These are phyloP conservation scores for Penicillium griseofulvum DNA, from an alignment of 2,329 filamentous ascomycete genomes.

Conservation along the genomic window DNA sequence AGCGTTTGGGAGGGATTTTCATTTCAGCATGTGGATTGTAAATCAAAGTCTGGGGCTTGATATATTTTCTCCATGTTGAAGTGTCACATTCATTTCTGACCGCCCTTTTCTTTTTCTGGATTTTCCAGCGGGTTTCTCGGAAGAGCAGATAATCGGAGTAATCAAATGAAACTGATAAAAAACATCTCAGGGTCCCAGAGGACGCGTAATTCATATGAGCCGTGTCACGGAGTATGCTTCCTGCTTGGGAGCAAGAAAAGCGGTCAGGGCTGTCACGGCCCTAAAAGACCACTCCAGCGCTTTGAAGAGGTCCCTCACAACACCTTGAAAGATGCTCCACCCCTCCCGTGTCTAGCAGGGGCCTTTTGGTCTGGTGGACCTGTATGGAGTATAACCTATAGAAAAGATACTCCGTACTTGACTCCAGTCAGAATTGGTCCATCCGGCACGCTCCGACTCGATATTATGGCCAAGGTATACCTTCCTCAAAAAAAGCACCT, in stretches of 20 bases:
- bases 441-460: constrained; percentile 21
- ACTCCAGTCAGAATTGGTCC: constrained; percentile 9
- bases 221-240: constrained; percentile 13
- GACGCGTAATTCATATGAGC: constrained; percentile 21
- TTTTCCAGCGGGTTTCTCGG: constrained; percentile 21
- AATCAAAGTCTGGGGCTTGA: neutral
- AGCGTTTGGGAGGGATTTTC: neutral
- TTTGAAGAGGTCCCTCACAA: neutral
- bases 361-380: neutral
- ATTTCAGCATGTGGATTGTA: neutral
- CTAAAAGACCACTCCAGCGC: neutral
- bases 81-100: constrained; percentile 7
- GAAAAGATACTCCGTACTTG: constrained; percentile 9
- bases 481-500: neutral
- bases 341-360: constrained; percentile 19
- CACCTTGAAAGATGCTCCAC: constrained; percentile 3
- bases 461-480: neutral
- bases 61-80: constrained; percentile 4
- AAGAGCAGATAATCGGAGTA: constrained; percentile 5
- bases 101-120: constrained; percentile 14
- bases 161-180: neutral
- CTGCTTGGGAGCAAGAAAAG: constrained; percentile 5
- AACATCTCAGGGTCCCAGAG: neutral
- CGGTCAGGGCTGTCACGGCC: constrained; percentile 10
- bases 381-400: neutral